phyloP scores from a whole-genome alignment of 139 green algal species.

The Bryopsis sp. region DNA sequence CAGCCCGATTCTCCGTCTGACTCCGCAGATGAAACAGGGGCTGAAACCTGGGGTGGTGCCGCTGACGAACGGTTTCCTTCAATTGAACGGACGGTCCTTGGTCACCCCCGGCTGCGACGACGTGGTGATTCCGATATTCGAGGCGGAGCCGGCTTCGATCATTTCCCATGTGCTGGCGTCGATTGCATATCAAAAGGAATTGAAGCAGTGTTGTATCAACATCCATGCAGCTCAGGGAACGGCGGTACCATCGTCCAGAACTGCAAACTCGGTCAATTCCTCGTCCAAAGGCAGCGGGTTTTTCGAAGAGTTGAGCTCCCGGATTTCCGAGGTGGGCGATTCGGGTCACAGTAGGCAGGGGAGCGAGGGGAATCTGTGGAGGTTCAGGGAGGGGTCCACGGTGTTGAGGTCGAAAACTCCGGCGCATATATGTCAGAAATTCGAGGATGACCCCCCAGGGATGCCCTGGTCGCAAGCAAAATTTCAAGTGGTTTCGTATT shows the following conservation, averaged over 20 bases:
- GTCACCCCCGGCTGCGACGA: conserved; percentile 28
- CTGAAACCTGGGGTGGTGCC: background rate
- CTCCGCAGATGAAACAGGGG: background rate
- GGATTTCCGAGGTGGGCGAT: no score
- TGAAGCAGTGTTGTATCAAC: conserved; percentile 40
- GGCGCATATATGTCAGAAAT: conserved; percentile 10
- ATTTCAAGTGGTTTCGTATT: conserved; percentile 60
- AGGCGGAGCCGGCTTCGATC: conserved; percentile 70
- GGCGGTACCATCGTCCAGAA: no score
- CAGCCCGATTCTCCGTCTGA: no score
- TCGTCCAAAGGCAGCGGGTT: no score
- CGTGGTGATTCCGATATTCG: conserved; percentile 47
- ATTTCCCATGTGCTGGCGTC: conserved; percentile 69
- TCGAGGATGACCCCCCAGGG: conserved; percentile 17
- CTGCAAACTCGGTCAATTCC: no score
- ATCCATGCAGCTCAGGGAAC: conserved; percentile 10
- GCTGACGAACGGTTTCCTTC: background rate
- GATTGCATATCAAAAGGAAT: conserved; percentile 36
- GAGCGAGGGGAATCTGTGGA: background rate
- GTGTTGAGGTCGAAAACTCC: background rate
- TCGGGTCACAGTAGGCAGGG: background rate
- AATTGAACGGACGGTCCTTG: conserved; percentile 7
- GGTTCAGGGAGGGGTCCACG: no score
- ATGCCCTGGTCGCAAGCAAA: conserved; percentile 24
- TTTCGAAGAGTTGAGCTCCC: no score